Evolutionary conservation across 2,329 filamentous ascomycete genomes (phyloP).

Genomic region (Fusarium anguioides): DNA sequence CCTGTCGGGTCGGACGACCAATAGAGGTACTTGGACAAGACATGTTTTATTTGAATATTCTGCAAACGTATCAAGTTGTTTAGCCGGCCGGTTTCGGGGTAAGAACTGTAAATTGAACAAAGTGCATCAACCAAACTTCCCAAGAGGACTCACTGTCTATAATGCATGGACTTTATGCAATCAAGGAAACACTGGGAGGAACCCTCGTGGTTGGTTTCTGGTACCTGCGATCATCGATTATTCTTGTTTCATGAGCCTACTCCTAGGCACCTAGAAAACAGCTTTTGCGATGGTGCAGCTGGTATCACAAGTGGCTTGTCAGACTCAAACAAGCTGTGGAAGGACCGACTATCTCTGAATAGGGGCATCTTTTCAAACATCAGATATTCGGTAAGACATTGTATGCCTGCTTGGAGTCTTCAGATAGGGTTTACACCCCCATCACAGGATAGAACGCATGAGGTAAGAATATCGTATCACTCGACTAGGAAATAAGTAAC

Average conservation of each 20-base stretch:
- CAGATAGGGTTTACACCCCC: neutral
- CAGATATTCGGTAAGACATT: neutral
- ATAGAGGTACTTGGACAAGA: neutral
- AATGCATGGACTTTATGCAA: neutral
- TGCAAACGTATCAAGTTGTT: neutral
- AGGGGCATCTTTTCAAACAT: neutral
- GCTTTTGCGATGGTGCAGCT: neutral
- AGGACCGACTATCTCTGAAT: constrained; percentile 24
- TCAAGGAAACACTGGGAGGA: neutral
- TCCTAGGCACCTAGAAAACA: too few relatives aligned
- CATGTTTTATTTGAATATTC: neutral
- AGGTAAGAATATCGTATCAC: neutral
- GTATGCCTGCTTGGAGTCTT: neutral
- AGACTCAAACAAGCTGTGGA: neutral
- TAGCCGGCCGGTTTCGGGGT: neutral
- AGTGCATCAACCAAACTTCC: neutral
- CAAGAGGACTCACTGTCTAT: neutral
- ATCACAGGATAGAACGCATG: neutral
- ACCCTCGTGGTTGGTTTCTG: neutral
- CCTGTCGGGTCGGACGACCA: neutral
- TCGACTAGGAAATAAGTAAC: constrained; percentile 3
- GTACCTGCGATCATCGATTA: too few relatives aligned
- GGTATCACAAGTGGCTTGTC: constrained; percentile 23
- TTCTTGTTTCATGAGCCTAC: constrained; percentile 26
- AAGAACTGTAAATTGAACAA: neutral